phyloP scores from a whole-genome alignment of 129 eudicot species.

The Sambucus nigra region DNA sequence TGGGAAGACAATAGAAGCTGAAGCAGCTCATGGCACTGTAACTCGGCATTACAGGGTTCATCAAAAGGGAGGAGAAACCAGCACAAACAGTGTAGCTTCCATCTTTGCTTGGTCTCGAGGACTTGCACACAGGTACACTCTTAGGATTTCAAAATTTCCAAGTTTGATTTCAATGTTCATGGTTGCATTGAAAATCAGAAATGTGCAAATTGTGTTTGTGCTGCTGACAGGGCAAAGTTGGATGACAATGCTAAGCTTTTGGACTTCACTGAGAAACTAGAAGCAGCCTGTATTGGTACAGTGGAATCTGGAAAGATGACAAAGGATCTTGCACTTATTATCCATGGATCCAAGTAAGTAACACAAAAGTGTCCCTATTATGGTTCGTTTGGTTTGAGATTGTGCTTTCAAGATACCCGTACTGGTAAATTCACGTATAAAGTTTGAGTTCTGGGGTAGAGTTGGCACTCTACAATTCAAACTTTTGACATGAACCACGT shows the following conservation, averaged over 20 bases:
- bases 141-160: no score
- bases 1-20: conserved; percentile 93
- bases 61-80: conserved; percentile 93
- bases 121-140: conserved; percentile 94
- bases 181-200: no score
- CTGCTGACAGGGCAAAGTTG: conserved; percentile 62
- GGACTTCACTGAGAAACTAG: conserved; percentile 77
- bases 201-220: conserved; percentile 6
- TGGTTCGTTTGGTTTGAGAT: no score
- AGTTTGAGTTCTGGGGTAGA: no score
- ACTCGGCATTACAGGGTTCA: conserved; percentile 91
- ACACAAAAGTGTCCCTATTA: no score
- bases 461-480: no score
- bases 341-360: conserved; percentile 73
- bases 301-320: conserved; percentile 90
- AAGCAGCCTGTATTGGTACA: conserved; percentile 72
- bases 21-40: conserved; percentile 93
- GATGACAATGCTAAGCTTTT: conserved; percentile 55
- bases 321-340: conserved; percentile 86
- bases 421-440: no score
- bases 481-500: no score
- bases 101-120: conserved; percentile 96
- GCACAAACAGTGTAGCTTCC: conserved; percentile 90
- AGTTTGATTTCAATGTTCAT: no score
- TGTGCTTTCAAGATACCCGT: no score